These are phyloP conservation scores for Vitis labrusca DNA, from an alignment of 164 flowering plant genomes.

Conservation along the genomic window DNA sequence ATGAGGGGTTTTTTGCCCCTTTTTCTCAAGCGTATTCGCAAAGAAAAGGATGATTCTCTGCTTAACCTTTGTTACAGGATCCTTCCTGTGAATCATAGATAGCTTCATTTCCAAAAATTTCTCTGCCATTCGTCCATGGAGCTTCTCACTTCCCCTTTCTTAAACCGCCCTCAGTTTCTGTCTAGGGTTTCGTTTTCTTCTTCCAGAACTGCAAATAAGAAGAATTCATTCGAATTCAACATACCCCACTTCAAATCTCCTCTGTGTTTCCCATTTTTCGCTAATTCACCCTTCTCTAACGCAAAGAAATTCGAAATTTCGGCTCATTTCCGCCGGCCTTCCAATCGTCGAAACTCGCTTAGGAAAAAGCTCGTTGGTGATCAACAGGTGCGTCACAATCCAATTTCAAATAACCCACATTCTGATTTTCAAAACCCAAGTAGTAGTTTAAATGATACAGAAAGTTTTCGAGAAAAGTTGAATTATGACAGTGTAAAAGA, in stretches of 20 bases:
- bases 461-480: conserved; percentile 6
- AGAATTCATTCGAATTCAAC: background rate
- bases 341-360: conserved; percentile 63
- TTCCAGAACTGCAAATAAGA: conserved; percentile 10
- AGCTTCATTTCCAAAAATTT: background rate
- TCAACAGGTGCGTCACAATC: conserved; percentile 47
- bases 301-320: conserved; percentile 27
- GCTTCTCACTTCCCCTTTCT: conserved; percentile 18
- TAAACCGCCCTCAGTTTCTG: conserved; percentile 8
- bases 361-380: conserved; percentile 61
- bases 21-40: too few species aligned
- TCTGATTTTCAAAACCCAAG: conserved; percentile 15
- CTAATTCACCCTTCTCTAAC: conserved; percentile 10
- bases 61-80: too few species aligned
- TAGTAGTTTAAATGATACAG: conserved; percentile 14
- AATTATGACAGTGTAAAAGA: conserved; percentile 18
- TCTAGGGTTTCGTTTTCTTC: conserved; percentile 11
- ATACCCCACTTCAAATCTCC: conserved; percentile 14
- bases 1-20: too few species aligned
- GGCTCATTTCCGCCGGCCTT: conserved; percentile 47
- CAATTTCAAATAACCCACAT: conserved; percentile 14
- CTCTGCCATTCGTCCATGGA: conserved; percentile 28
- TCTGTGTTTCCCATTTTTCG: conserved; percentile 10
- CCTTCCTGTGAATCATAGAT: too few species aligned
- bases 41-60: too few species aligned